Evolutionary conservation across 78 protist species (phyloP), one percentile per base, ranked within the genome.

Genomic region (Speleostelium caveatum): DNA sequence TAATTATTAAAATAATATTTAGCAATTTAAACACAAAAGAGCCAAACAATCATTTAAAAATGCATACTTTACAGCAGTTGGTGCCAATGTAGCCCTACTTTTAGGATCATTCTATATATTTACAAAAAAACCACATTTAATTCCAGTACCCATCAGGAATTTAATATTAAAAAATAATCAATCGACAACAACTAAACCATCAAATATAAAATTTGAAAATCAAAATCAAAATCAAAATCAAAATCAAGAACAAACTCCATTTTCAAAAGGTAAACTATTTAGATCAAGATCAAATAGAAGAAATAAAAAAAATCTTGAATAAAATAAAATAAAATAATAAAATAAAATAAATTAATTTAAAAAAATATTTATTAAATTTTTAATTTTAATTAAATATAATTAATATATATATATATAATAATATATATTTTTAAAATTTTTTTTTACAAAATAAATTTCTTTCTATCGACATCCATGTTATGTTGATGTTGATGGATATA

Each of bases 401-500:
- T n/a, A n/a, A n/a, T n/a, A 22, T 58, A 58, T 58, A 58, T 58
- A 22, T 12, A 22, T 58, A 58, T 19, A 58, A 58, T 19, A 41
- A n/a, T n/a, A n/a, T n/a, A n/a, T n/a, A n/a, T n/a, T n/a, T n/a
- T n/a, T n/a, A n/a, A n/a, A n/a, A n/a, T n/a, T n/a, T n/a, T 41
- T 69, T 72, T 22, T 86, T 89, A 89, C 59, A 89, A 85, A 66
- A 89, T 77, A 73, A 89, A 89, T 39, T 69, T 89, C 94, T 73
- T 89, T 66, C 94, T 71, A 35, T 75, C 87, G n/a, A 79, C 87
- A 67, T 73, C 80, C 89, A 89, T 75, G 32, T 67, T 68, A 22
- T 75, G 78, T 55, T 92, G 86, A 60, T 73, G 95, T 45, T 74
- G 8, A 91, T 95, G 97, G 67, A 97, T 96, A 75, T 92, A 98